Percentiles rank a stretch among this genome's conserved stretches.
phyloP scores from a whole-genome alignment of 139 green algal genomes.

The Diplosphaera chodatii region DNA sequence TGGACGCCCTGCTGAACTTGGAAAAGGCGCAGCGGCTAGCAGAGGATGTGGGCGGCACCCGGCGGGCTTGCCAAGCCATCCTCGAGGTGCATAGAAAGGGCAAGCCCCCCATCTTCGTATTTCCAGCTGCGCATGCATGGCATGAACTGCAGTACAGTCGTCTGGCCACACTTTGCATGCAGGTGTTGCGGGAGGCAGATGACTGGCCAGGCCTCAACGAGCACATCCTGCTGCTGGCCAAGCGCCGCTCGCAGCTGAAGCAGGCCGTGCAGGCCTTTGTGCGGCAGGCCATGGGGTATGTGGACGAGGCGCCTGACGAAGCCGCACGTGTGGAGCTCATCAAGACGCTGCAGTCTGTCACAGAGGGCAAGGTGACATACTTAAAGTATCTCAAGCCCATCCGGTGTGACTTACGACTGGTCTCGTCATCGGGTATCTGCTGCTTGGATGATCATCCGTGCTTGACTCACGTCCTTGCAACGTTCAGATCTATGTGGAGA shows the following conservation, averaged over 20 bases:
- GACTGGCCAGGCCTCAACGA: conserved; percentile 92
- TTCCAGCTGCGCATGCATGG: no score
- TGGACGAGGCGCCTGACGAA: conserved; percentile 65
- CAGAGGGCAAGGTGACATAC: conserved; percentile 83
- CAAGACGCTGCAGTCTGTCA: conserved; percentile 88
- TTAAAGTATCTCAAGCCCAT: no score
- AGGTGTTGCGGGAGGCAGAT: conserved; percentile 54
- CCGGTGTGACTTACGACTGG: no score
- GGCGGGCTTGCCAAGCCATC: conserved; percentile 69
- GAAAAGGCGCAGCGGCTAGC: conserved; percentile 80
- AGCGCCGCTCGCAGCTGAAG: conserved; percentile 93
- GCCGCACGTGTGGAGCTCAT: conserved; percentile 83
- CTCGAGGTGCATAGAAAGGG: no score
- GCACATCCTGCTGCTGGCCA: conserved; percentile 89
- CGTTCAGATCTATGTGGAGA: conserved; percentile 96
- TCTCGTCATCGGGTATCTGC: no score
- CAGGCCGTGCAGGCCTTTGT: conserved; percentile 88
- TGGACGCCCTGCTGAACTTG: conserved; percentile 75
- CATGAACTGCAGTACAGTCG: no score
- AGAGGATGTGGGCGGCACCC: conserved; percentile 79
- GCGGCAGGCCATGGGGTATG: conserved; percentile 80
- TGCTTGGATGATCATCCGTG: no score
- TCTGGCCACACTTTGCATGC: conserved; percentile 56
- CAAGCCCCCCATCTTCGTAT: no score
- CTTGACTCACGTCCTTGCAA: neutral